phyloP scores from a whole-genome alignment of 2,329 filamentous ascomycete genomes.

The Shiraia bambusicola region DNA sequence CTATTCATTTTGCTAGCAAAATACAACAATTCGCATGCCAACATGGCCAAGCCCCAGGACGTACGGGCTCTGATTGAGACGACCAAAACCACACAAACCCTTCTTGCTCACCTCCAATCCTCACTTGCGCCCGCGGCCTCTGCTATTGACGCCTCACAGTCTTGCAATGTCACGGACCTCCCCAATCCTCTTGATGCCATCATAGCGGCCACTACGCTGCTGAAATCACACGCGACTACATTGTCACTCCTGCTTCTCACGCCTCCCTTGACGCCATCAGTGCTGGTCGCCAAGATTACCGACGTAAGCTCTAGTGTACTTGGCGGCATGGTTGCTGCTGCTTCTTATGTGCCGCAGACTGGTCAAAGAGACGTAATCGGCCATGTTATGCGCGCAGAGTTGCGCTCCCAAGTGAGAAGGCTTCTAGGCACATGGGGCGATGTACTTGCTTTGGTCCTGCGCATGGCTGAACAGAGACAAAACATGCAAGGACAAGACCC shows the following conservation, averaged over 20 bases:
- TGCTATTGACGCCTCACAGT: slow-evolving; percentile 6
- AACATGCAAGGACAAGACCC: slow-evolving; percentile 13
- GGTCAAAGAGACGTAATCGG: slow-evolving; percentile 27
- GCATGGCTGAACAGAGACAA: slow-evolving; percentile 57
- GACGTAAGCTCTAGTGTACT: slow-evolving; percentile 74
- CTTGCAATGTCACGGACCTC: slow-evolving; percentile 20
- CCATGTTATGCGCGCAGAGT: slow-evolving; percentile 61
- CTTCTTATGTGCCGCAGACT: slow-evolving; percentile 17
- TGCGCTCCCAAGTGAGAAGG: slow-evolving; percentile 60
- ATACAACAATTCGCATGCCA: not conserved
- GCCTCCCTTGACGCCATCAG: slow-evolving; percentile 79
- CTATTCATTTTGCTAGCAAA: too few species aligned
- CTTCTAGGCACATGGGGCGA: slow-evolving; percentile 64
- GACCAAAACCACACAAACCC: slow-evolving; percentile 39
- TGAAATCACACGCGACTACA: slow-evolving; percentile 83
- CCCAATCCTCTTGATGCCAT: slow-evolving; percentile 64
- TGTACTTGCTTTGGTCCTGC: slow-evolving; percentile 62
- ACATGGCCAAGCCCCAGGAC: slow-evolving; percentile 29
- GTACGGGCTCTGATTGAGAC: slow-evolving; percentile 36
- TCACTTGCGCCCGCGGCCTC: slow-evolving; percentile 30
- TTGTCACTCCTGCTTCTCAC: slow-evolving; percentile 84
- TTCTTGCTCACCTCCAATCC: slow-evolving; percentile 40
- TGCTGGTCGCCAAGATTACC: slow-evolving; percentile 68
- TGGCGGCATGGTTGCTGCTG: slow-evolving; percentile 67
- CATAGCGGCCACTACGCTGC: slow-evolving; percentile 68